A percentile compares a stretch with the other conserved stretches of the same genome.
Evolutionary conservation across 148 eudicot species (phyloP).

Genomic region (Heliosperma pusillum): DNA sequence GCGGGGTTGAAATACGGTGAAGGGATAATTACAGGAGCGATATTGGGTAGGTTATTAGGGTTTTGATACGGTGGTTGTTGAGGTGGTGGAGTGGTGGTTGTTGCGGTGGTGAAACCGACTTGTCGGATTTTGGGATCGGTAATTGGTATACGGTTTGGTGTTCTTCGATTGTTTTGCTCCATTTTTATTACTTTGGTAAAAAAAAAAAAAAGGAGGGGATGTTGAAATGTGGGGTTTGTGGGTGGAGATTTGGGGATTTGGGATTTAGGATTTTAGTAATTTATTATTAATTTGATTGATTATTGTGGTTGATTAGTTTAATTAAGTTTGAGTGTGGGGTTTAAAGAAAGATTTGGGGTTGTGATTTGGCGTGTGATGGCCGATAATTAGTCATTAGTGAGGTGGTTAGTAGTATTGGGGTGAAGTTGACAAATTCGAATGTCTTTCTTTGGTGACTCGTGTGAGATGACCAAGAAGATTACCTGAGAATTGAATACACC

Average conservation of each 20-base stretch:
- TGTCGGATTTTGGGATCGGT: constrained; percentile 41
- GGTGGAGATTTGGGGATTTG: neutral
- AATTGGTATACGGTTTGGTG: constrained; percentile 9
- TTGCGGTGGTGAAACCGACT: constrained; percentile 31
- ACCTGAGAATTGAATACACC: too few relatives aligned
- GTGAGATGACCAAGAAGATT: too few relatives aligned
- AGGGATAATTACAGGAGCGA: constrained; percentile 56
- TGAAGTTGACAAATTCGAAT: too few relatives aligned
- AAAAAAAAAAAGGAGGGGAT: neutral
- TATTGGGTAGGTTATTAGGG: constrained; percentile 12
- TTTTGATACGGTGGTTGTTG: constrained; percentile 19
- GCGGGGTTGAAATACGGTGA: constrained; percentile 26
- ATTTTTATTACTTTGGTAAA: neutral
- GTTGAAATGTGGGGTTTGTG: neutral
- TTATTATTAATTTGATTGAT: too few relatives aligned
- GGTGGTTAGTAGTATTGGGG: too few relatives aligned
- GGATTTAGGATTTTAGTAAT: too few relatives aligned
- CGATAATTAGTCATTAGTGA: too few relatives aligned
- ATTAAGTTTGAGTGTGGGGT: neutral
- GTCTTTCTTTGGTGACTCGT: too few relatives aligned
- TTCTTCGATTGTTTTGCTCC: constrained; percentile 24
- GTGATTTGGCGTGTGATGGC: neutral
- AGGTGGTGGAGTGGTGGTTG: constrained; percentile 14
- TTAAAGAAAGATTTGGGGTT: neutral
- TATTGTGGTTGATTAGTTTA: neutral